phyloP scores from a whole-genome alignment of 441 rosid genomes.

The Euphorbia schlechtendalii region DNA sequence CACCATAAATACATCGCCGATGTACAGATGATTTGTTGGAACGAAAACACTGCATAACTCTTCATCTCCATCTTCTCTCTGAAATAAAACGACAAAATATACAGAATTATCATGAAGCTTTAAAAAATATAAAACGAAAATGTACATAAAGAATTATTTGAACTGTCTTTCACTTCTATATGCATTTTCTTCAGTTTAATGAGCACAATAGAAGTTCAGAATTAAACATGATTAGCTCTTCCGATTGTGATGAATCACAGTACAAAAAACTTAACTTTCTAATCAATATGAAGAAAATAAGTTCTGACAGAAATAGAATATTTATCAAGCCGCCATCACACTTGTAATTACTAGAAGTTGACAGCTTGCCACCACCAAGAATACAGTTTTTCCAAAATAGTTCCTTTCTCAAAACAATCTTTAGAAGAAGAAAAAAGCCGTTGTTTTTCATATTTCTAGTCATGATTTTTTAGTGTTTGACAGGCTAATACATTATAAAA shows the following conservation, averaged over 20 bases:
- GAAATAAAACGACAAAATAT: constrained; percentile 21
- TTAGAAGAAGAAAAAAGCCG: no score
- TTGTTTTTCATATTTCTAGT: no score
- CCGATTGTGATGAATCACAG: no score
- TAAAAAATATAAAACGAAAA: neutral
- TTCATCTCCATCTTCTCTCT: constrained; percentile 78
- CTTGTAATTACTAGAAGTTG: neutral
- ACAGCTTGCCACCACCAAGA: constrained; percentile 1
- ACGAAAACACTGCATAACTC: constrained; percentile 90
- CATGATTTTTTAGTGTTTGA: no score
- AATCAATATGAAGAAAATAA: no score
- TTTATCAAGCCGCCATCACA: neutral
- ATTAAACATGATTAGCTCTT: no score
- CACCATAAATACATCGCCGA: constrained; percentile 83
- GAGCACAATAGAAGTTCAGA: no score
- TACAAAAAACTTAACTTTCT: neutral
- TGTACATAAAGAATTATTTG: neutral
- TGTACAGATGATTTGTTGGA: constrained; percentile 96
- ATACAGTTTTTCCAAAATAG: no score
- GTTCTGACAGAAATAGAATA: no score
- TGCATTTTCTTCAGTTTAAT: neutral
- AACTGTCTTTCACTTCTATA: neutral
- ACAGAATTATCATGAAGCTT: constrained; percentile 12
- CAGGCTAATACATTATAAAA: no score
- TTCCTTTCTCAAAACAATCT: no score